phyloP scores from a whole-genome alignment of 2,329 filamentous ascomycete genomes.

The Polytolypa hystricis region DNA sequence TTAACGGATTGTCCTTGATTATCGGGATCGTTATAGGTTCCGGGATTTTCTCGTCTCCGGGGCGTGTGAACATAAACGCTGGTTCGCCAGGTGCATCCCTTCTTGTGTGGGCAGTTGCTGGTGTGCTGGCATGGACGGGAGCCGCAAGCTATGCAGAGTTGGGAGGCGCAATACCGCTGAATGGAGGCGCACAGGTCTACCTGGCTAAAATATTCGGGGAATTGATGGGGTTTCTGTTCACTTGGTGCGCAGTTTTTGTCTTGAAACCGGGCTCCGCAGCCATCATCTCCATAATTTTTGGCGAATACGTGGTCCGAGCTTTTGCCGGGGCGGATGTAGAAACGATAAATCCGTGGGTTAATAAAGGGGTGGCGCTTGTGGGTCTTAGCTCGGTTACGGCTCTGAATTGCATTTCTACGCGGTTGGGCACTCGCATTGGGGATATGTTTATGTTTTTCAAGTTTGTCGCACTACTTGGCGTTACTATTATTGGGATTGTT shows the following conservation, averaged over 20 bases:
- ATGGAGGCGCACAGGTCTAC: constrained; percentile 89
- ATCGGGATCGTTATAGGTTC: constrained; percentile 91
- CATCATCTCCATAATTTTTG: constrained; percentile 96
- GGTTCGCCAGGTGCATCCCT: constrained; percentile 84
- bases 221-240: constrained; percentile 83
- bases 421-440: constrained; percentile 73
- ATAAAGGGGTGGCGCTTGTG: constrained; percentile 72
- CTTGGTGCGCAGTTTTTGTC: constrained; percentile 89
- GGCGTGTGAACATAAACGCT: constrained; percentile 81
- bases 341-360: constrained; percentile 73
- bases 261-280: constrained; percentile 87
- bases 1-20: constrained; percentile 86
- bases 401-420: constrained; percentile 84
- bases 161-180: constrained; percentile 88
- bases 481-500: constrained; percentile 78
- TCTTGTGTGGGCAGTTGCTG: constrained; percentile 83
- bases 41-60: constrained; percentile 90
- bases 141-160: constrained; percentile 92
- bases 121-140: constrained; percentile 91
- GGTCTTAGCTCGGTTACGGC: constrained; percentile 68
- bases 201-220: constrained; percentile 95
- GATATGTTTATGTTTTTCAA: constrained; percentile 97
- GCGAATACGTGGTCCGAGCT: constrained; percentile 88
- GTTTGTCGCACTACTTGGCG: constrained; percentile 75
- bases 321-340: constrained; percentile 77